Evolutionary conservation across 306 rosid genomes (phyloP).

Genomic region (Senna tora): DNA sequence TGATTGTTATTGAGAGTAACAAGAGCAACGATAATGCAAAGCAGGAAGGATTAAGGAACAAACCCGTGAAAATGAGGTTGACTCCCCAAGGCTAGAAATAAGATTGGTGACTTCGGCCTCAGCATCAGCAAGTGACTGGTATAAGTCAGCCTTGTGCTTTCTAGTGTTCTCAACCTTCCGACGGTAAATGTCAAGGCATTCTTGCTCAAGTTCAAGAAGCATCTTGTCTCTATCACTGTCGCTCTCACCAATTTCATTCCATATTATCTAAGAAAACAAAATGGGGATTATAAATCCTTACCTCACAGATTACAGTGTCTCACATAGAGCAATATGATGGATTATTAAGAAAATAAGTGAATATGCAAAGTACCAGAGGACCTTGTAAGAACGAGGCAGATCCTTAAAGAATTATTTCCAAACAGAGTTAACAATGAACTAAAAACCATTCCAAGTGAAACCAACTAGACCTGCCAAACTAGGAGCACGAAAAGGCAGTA

Average conservation of each 20-base stretch:
- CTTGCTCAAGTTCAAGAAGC: constrained; percentile 94
- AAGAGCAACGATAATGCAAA: constrained; percentile 6
- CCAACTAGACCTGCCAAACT: constrained; percentile 7
- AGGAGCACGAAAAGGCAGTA: not conserved
- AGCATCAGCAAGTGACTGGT: constrained; percentile 61
- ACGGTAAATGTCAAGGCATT: constrained; percentile 83
- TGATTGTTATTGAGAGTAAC: not conserved
- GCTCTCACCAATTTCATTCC: constrained; percentile 97
- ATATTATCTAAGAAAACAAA: constrained; percentile 53
- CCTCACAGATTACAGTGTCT: not conserved
- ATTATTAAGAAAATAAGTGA: not conserved
- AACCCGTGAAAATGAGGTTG: constrained; percentile 55
- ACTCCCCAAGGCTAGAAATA: constrained; percentile 69
- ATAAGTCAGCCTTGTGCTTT: constrained; percentile 70
- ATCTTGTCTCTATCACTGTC: constrained; percentile 72
- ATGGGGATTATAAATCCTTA: constrained; percentile 13
- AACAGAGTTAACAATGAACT: not conserved
- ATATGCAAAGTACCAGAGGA: not conserved
- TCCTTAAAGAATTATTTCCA: not conserved
- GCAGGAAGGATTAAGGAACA: no score
- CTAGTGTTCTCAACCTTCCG: constrained; percentile 78
- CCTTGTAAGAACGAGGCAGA: not conserved
- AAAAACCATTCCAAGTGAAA: not conserved
- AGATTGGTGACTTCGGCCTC: constrained; percentile 61
- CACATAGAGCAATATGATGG: not conserved